Base-by-base conservation (phyloP, 129 eudicot species). In the Helianthus tuberosus region DNA sequence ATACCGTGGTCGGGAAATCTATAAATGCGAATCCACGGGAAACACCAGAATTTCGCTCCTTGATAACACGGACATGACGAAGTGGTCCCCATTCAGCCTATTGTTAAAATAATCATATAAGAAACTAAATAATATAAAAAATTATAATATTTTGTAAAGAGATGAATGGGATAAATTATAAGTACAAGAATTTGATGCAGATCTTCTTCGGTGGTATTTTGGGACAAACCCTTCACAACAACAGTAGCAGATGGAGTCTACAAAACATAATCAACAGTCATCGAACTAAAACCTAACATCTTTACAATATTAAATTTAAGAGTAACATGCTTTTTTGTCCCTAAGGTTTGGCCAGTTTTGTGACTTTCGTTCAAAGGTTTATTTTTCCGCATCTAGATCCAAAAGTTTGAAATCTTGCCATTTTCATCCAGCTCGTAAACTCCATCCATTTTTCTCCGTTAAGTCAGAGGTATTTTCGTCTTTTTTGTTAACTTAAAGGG, bases 81-180 rank as follows among this genome's bases (percentile, higher is more conserved):
- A 94, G 97, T 47, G 98, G 98, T 60, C 98, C 98, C 98, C 98
- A 94, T 77, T 94, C 98, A 79, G 96, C 96, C 98, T 94, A 32
- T 32, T 77, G 66, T 75, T 8, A 68, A 46, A 68, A 46, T 36
- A 35, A 64, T 52, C 51, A 64, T 23, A 72, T 69, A 49, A 55
- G 32, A 58, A 76, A 54, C 35, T 69, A 29, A 38, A 55, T 10
- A 66, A 63, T 44, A n/a, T 14, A 59, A 25, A 10, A 13, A 23
- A 62, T 49, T 20, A 20, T 20, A 20, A 20, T 20, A 20, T 20
- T 20, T 20, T 54, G 51, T 58, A 65, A 41, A 35, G 48, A 62
- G 46, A 73, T 39, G 25, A 48, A 43, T 7, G 66, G 85, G 75
- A 75, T 12, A 13, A 44, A 66, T 94, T 90, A 75, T 12, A 13